Evolutionary conservation across 805 yeast genomes (phyloP), one percentile per base, ranked within the genome.

Genomic region (Teunomyces cretensis): DNA sequence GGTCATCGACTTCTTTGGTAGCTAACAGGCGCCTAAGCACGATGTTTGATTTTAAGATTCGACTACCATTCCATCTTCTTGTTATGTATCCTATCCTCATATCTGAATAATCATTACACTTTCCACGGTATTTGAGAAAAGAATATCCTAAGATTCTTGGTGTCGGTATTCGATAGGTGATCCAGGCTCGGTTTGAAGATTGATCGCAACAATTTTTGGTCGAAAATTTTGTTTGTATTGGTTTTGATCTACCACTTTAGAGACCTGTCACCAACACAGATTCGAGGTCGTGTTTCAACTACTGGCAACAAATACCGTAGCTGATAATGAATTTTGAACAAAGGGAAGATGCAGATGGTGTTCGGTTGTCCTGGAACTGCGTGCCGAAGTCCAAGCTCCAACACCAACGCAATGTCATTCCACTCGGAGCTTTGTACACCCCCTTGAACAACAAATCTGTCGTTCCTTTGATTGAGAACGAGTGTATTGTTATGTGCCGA

Each of bases 341-440:
- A 13, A 65, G 75, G 53, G 96, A 87, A 60, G 94, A 87, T 60
- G 60, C 65, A 43, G 85, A 86, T 53, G 94, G 94, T 39, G 78
- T 85, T 33, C 78, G 94, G 55, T 75, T 83, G 60, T 75, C 91
- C 6, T 87, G 94, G 90, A 85, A 83, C 58, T 67, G 70, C 8
- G 62, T 83, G 11, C 86, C 87, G 5, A 67, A 74, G 35, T 68
- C 80, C n/a, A 76, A 74, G 54, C 65, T 72, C 35, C 83, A 80
- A 39, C 76, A 78, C 41, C 68, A 72, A 27, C 60, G 83, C 42
- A 70, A 77, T 41, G 71, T 76, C 1, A 74, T 81, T 9, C 86
- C 86, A 2, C 56, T 80, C 27, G 81, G 83, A 0, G 72, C 83
- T 30, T 52, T 81, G 37, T 81, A 80, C 56, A 81, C 84, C 6